Evolutionary conservation across 2,329 filamentous ascomycete species (phyloP), one percentile per base, ranked within the genome.

Genomic region (Raffaelea ambrosiae): DNA sequence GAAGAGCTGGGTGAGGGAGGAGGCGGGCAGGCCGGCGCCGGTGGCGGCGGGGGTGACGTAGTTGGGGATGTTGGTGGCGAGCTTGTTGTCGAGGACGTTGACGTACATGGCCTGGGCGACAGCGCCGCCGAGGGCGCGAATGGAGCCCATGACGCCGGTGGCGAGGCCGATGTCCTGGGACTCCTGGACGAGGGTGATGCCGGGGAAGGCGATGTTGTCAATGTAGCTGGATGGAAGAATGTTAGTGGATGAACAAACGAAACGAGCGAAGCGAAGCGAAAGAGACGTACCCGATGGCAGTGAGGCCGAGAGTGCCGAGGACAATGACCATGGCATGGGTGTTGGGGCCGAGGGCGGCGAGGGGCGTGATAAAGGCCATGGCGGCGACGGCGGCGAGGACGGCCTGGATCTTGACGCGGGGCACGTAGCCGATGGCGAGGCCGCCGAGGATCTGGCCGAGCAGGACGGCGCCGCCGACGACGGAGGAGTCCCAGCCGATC

Each of bases 131-230:
- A 66, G 61, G 4, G 66, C 66, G 26, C 71, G 67, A 48, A 73
- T 70, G 19, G 65, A 69, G 11, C 70, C 69, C 26, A 72, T 65
- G 20, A 70, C 63, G 18, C 70, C 70, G 5, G 54, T 67, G 47
- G 57, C 69, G 16, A 72, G 62, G 16, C 70, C 69, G 40, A 72
- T 71, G 51, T 73, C 70, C 51, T 70, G 65, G 5, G 70, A 60
- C 48, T 69, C 69, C 57, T 65, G 70, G 39, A 74, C 63, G 10
- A 71, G 62, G 2, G 68, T 67, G 22, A 73, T 67, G 8, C 66
- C 66, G 1, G 68, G 65, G 44, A 70, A 61, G n/a, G 61, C 57
- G 44, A 68, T 59, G 54, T 65, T 68, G 50, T 68, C 66, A 46
- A 68, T 60, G 26, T 29, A 29, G 7, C 26, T 29, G 26, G n/a